Conservation (phyloP, 495 filamentous ascomycete genomes). For the Saxophila tyrrhenica region DNA sequence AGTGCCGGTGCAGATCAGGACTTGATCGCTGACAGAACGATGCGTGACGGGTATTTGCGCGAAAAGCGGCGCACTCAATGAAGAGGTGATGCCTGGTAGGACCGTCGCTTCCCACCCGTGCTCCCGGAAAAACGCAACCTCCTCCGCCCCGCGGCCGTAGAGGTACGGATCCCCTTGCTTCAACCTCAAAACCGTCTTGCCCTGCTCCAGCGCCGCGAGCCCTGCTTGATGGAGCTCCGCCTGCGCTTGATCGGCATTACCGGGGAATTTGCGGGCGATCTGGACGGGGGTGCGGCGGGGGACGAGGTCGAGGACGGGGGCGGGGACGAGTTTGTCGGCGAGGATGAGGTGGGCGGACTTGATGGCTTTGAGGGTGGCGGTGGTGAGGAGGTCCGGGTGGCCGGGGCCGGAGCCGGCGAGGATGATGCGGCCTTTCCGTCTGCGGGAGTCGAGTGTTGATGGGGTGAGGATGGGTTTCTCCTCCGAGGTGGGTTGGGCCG, state of each 20-base stretch:
- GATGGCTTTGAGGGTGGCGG: constrained; percentile 80
- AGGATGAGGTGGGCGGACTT: constrained; percentile 74
- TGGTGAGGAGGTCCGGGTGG: constrained; percentile 80
- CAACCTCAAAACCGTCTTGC: constrained; percentile 70
- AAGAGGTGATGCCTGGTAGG: constrained; percentile 81
- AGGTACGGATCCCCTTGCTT: constrained; percentile 97
- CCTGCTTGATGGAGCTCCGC: constrained; percentile 78
- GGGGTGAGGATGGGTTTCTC: constrained; percentile 16
- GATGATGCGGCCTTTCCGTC: constrained; percentile 53
- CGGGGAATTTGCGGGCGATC: constrained; percentile 95
- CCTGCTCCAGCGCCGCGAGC: constrained; percentile 55
- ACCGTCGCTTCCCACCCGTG: constrained; percentile 61
- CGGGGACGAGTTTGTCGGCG: constrained; percentile 91
- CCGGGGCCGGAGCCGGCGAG: constrained; percentile 91
- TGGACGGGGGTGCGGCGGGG: constrained; percentile 80
- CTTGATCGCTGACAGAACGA: constrained; percentile 79
- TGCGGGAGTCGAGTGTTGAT: constrained; percentile 7
- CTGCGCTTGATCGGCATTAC: constrained; percentile 89
- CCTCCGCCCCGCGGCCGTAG: constrained; percentile 88
- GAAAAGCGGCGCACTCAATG: constrained; percentile 77
- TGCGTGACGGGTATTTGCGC: constrained; percentile 81
- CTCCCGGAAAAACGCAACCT: constrained; percentile 70
- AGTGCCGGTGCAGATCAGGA: constrained; percentile 88
- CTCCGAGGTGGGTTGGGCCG: constrained; percentile 8
- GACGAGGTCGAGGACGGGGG: constrained; percentile 74